A percentile compares a stretch with the other conserved stretches of the same genome.
phyloP scores from a whole-genome alignment of 176 grass and related monocot genomes.

The Olyra latifolia region DNA sequence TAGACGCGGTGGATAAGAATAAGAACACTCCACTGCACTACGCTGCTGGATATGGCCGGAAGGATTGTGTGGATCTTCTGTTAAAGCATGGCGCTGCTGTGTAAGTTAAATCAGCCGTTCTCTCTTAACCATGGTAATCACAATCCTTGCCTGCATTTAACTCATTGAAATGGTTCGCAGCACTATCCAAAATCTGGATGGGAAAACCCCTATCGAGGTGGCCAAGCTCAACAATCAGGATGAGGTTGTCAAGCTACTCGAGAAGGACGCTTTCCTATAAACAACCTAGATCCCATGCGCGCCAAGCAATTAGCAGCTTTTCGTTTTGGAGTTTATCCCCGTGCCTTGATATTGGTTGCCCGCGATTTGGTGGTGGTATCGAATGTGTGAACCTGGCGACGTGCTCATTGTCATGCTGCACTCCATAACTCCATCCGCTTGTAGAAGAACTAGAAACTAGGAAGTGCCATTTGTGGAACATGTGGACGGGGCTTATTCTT shows the following conservation, averaged over 20 bases:
- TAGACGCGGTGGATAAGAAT: constrained; percentile 85
- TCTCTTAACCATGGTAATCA: neutral
- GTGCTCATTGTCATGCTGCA: constrained; percentile 3
- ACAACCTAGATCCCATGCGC: neutral
- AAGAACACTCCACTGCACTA: constrained; percentile 93
- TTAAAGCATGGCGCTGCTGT: constrained; percentile 83
- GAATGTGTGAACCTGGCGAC: constrained; percentile 30
- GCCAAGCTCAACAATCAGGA: constrained; percentile 92
- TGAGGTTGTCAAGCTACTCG: constrained; percentile 78
- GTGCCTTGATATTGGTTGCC: neutral
- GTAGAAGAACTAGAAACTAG: neutral
- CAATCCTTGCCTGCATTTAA: constrained; percentile 9
- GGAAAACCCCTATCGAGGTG: constrained; percentile 84
- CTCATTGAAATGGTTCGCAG: constrained; percentile 22
- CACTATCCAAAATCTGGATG: constrained; percentile 83
- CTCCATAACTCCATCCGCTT: neutral
- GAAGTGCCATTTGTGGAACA: neutral
- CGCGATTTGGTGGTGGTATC: constrained; percentile 18
- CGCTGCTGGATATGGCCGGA: constrained; percentile 83
- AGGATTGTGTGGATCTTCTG: constrained; percentile 80
- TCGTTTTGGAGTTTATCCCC: neutral
- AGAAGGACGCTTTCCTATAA: constrained; percentile 86
- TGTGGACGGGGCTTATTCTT: neutral
- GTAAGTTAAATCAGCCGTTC: constrained; percentile 47
- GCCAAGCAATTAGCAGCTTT: neutral